Percentiles rank a stretch among this genome's conserved stretches.
Conservation (phyloP, 2,329 filamentous ascomycete species). For the Tolypocladium amazonense region DNA sequence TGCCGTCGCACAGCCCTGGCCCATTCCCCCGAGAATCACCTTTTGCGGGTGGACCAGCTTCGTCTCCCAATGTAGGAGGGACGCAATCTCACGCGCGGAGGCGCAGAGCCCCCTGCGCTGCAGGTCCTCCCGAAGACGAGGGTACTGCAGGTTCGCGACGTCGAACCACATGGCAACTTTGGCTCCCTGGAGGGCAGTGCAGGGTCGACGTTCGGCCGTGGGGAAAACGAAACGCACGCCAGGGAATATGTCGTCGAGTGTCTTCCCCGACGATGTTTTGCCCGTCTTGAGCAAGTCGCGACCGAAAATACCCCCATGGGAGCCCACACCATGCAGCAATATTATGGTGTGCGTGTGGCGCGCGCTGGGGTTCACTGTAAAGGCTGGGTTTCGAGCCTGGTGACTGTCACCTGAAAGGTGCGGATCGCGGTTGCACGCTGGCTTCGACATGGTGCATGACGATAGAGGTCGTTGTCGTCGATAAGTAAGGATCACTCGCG, state of each 20-base stretch:
- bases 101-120: constrained; percentile 34
- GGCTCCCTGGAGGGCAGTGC: constrained; percentile 28
- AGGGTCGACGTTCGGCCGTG: constrained; percentile 32
- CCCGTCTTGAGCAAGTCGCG: constrained; percentile 19
- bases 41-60: constrained; percentile 19
- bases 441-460: neutral
- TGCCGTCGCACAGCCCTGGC: constrained; percentile 39
- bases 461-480: neutral
- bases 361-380: constrained; percentile 11
- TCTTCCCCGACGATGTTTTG: constrained; percentile 6
- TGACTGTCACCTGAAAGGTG: neutral
- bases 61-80: constrained; percentile 22
- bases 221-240: constrained; percentile 40
- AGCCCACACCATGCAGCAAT: constrained; percentile 19
- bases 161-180: constrained; percentile 43
- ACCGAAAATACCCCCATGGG: constrained; percentile 22
- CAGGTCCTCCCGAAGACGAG: constrained; percentile 25
- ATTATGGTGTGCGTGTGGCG: constrained; percentile 17
- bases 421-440: neutral
- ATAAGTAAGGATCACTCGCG: neutral
- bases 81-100: constrained; percentile 22
- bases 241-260: constrained; percentile 21
- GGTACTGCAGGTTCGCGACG: constrained; percentile 28
- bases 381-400: neutral
- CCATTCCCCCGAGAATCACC: constrained; percentile 39